Base-by-base conservation (phyloP, 2,329 filamentous ascomycete species). In the Akanthomyces lecanii region DNA sequence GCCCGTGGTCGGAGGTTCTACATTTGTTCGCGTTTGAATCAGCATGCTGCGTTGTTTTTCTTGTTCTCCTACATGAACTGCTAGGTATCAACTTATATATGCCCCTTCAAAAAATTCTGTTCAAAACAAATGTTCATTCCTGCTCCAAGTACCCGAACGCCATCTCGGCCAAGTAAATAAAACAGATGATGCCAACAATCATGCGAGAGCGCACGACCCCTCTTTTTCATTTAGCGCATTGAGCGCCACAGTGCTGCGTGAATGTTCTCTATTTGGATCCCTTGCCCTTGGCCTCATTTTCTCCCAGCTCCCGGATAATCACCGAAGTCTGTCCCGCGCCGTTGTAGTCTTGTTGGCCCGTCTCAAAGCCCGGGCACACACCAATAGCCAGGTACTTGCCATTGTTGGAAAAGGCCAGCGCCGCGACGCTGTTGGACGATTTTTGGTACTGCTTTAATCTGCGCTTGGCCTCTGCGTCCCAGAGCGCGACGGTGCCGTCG, bases 391-490 rank as follows among this genome's bases (percentile, higher is more conserved):
- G 79, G 66, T 87, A 89, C 68, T 84, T 89, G 8, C 93, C 93
- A 69, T 95, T 88, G 1, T 78, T 79, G 45, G 88, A 92, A 74
- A 97, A 97, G 1, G 85, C 85, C 65, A 96, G 77, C 0, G 89
- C 88, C 11, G 90, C 88, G 8, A 97, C 86, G 70, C 88, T 92
- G 50, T 92, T 86, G 18, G 88, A 83, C 63, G 93, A 92, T 71
- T 90, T 90, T 70, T 92, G 91, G 75, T 97, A 97, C 73, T 96
- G 91, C 72, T 91, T 85, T 75, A 97, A 90, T 73, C 93, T 85
- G 70, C 92, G 84, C 85, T 97, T 97, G 62, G 91, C 90, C 69
- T 92, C 88, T 11, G 90, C 92, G 73, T 97, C 93, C 93, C 93
- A 97, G 50, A 97, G 78, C 5, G 91, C 91, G n/a, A 97, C 92